Evolutionary conservation across 75 land plant genomes (phyloP).

Genomic region (Adiantum capillusveneris): DNA sequence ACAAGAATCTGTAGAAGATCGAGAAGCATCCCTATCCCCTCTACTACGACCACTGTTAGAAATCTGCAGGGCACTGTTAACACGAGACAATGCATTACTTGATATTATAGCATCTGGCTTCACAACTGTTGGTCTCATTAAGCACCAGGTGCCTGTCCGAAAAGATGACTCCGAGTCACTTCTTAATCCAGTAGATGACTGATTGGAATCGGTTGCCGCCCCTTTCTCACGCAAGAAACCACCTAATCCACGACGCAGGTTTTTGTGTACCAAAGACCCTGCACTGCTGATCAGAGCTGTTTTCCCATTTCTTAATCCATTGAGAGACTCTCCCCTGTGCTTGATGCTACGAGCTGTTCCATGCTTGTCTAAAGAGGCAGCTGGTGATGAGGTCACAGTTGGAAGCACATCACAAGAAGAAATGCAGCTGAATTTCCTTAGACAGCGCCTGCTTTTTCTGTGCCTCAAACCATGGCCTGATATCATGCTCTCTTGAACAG

Average conservation of each 20-base stretch:
- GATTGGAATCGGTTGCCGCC: neutral
- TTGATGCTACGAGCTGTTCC: neutral
- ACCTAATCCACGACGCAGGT: neutral
- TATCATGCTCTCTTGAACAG: no score
- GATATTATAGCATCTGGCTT: neutral
- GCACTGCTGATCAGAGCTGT: neutral
- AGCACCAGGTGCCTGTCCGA: neutral
- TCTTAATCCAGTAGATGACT: neutral
- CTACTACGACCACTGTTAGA: neutral
- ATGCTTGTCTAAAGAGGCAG: neutral
- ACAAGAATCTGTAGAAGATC: slow-evolving; percentile 1
- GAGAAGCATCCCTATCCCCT: neutral
- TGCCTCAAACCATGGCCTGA: no score
- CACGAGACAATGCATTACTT: neutral
- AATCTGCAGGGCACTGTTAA: neutral
- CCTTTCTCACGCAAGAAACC: neutral
- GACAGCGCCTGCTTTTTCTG: neutral
- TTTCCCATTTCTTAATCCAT: neutral
- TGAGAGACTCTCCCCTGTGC: neutral
- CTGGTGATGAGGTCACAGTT: neutral
- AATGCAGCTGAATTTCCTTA: neutral
- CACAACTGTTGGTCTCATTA: neutral
- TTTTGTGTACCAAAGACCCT: neutral
- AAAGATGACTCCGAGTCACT: neutral
- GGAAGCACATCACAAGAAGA: neutral